phyloP scores from a whole-genome alignment of 768 basidiomycete genomes.

The Chalciporus piperatus region DNA sequence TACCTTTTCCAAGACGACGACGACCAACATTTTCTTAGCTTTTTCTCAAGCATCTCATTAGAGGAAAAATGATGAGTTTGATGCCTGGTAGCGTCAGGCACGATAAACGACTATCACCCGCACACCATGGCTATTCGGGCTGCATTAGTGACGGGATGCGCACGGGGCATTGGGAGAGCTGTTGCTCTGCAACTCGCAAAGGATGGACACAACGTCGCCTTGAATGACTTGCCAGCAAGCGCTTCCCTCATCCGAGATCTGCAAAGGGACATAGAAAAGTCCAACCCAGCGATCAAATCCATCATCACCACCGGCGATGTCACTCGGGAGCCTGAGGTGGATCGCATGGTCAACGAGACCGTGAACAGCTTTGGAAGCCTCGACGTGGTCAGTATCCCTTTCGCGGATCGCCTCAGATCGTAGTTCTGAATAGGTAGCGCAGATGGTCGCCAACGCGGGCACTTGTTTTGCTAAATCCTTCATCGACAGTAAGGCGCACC shows the following conservation, averaged over 20 bases:
- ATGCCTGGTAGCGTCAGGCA: background rate
- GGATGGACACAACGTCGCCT: background rate
- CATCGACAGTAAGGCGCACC: background rate
- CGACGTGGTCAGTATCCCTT: background rate
- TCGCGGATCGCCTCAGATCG: background rate
- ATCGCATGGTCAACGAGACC: constrained; percentile 2
- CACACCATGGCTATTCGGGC: background rate
- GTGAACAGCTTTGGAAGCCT: background rate
- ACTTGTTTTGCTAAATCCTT: constrained; percentile 1
- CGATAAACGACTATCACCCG: background rate
- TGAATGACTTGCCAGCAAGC: background rate
- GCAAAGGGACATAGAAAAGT: background rate
- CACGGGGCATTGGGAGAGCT: constrained; percentile 1
- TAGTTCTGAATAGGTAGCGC: background rate
- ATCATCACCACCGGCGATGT: background rate
- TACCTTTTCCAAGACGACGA: too few relatives aligned
- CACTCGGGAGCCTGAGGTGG: constrained; percentile 1
- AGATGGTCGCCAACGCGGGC: constrained; percentile 2
- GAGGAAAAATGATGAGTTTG: background rate
- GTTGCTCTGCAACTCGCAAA: background rate
- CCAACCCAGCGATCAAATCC: background rate
- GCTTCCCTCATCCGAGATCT: background rate
- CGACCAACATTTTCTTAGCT: too few relatives aligned
- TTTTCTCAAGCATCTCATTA: background rate
- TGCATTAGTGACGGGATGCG: constrained; percentile 1